A percentile compares a stretch with the other conserved stretches of the same genome.
phyloP scores from a whole-genome alignment of 1,284 basidiomycete species.

The Ganoderma sinense region DNA sequence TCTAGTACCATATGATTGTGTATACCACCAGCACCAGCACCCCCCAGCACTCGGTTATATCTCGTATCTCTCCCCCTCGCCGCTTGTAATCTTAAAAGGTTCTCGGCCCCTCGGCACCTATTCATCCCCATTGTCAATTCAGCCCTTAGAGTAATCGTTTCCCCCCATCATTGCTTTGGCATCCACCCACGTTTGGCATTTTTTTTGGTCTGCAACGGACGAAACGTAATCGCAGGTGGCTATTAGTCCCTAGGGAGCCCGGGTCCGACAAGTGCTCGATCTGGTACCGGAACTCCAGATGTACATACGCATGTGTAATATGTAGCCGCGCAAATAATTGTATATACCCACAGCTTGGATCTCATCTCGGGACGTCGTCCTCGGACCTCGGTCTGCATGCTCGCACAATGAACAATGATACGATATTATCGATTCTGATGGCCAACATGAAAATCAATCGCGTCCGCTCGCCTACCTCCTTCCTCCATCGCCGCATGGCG shows the following conservation, averaged over 20 bases:
- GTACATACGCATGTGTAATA: neutral
- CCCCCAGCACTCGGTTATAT: neutral
- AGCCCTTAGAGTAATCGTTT: neutral
- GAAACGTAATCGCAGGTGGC: neutral
- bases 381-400: too few relatives aligned
- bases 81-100: neutral
- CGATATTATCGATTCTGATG: neutral
- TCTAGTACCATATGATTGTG: slow-evolving; percentile 19
- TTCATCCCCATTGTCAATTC: neutral
- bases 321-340: neutral
- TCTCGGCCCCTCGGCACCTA: neutral
- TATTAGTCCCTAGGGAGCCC: neutral
- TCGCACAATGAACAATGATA: neutral
- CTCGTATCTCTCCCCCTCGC: neutral
- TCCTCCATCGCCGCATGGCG: neutral
- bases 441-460: neutral
- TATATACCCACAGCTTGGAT: neutral
- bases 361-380: too few relatives aligned
- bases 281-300: neutral
- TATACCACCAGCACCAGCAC: slow-evolving; percentile 9
- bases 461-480: too few relatives aligned
- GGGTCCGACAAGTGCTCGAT: neutral
- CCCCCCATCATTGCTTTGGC: neutral
- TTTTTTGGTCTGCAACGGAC: neutral
- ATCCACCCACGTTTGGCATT: neutral